A percentile compares a stretch with the other conserved stretches of the same genome.
Conservation (phyloP, 2,329 filamentous ascomycete genomes). For the Fusarium graminum region DNA sequence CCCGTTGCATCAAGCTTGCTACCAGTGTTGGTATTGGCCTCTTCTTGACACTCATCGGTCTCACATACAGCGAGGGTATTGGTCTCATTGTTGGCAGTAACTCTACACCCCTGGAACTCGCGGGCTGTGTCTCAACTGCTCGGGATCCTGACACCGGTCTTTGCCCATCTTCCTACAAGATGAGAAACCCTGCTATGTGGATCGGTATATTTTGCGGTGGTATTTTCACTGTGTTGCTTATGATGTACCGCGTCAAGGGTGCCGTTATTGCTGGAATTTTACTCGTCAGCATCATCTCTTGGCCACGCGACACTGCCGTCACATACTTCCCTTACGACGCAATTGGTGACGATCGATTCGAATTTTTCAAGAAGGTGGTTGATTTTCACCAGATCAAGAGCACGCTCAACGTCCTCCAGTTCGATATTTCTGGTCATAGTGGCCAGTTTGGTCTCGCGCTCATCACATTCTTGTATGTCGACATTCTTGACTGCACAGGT, state of each 20-base stretch:
- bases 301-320: constrained; percentile 81
- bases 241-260: constrained; percentile 89
- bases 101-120: constrained; percentile 78
- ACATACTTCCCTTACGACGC: constrained; percentile 84
- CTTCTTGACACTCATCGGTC: constrained; percentile 80
- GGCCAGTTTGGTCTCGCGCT: constrained; percentile 85
- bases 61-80: constrained; percentile 86
- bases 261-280: constrained; percentile 87
- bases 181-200: constrained; percentile 88
- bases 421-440: constrained; percentile 76
- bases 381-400: constrained; percentile 82
- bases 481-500: constrained; percentile 88
- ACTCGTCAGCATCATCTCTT: constrained; percentile 88
- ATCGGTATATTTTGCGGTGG: constrained; percentile 89
- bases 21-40: constrained; percentile 88
- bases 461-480: constrained; percentile 90
- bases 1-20: constrained; percentile 86
- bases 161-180: constrained; percentile 75
- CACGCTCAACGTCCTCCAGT: constrained; percentile 78
- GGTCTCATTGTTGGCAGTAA: constrained; percentile 79
- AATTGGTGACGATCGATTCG: constrained; percentile 77
- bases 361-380: constrained; percentile 91
- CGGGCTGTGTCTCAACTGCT: constrained; percentile 71
- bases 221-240: constrained; percentile 81
- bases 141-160: constrained; percentile 51